Evolutionary conservation across 805 yeast genomes (phyloP), one percentile per base, ranked within the genome.

Genomic region (Kuraishia capsulata): DNA sequence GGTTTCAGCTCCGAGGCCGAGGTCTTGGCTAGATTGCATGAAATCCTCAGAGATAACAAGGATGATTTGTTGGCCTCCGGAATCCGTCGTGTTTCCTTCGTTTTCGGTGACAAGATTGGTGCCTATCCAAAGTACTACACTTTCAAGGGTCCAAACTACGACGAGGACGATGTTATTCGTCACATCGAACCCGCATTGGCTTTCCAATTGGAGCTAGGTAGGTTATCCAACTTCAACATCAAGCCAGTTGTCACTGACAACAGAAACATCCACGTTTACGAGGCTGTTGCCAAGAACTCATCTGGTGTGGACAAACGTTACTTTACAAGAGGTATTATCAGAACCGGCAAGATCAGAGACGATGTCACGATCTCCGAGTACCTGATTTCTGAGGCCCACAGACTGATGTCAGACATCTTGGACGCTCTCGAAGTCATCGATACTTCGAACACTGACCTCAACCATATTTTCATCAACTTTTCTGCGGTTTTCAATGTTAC

Each of bases 161-260:
- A 51, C 26, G 99, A 92, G 66, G 95, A 92, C 66, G 78, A 81
- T 63, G 89, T 89, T 17, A 84, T 92, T 59, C 88, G 99, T 69
- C 97, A 92, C 59, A 88, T 92, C 50, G 97, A 92, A 63, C 99
- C 99, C 19, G 96, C 97, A 31, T 71, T 90, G 53, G 97, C 98
- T 38, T 92, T 79, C 83, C 98, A 92, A 69, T 74, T 92, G 49
- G 99, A 92, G 65, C 73, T 92, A 46, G 90, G 86, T 53, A 80
- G 97, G 66, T 72, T 92, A 64, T 86, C 95, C 33, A 94, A 92
- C 69, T 92, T 92, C 67, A 80, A 86, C 66, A 86, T 90, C 64
- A 87, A 82, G 59, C 97, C 96, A 38, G 85, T 90, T 39, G 84
- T 85, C 68, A 85, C 96, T 42, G 97, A 89, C 62, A 92, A 92